Evolutionary conservation across 2,329 filamentous ascomycete genomes (phyloP), one percentile per base, ranked within the genome.

Genomic region (Pseudodiploospora longispora): DNA sequence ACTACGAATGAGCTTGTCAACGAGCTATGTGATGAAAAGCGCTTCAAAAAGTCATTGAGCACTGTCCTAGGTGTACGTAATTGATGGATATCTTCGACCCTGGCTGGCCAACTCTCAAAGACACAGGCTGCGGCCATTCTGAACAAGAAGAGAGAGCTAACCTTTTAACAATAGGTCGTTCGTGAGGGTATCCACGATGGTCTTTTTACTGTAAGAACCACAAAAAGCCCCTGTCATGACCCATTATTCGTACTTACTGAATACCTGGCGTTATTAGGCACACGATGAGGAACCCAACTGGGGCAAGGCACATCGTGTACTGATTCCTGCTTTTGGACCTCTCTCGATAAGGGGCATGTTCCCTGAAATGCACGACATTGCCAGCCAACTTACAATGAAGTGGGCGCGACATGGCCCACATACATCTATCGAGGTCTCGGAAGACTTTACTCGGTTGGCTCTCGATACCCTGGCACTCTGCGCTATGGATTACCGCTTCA

Each of bases 381-480:
- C 80, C 4, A 69, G 71, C 1, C 82, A 87, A 55, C 62, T 87
- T 40, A 72, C 75, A 7, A 69, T 85, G 63, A 86, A 86, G 59
- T 82, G 82, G 74, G 82, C 81, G 12, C 72, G 83, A 31, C 70
- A 78, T 51, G 84, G 84, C 1, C 64, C 77, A 1, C 59, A 68
- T 2, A 59, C 71, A 37, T 66, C 73, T 7, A 83, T 89, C 46
- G 65, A 71, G 37, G 75, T 77, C 0, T 72, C 76, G 0, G 79
- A 83, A 12, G 82, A 87, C 59, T 85, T 86, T 50, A 86, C 83
- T 3, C 74, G 83, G n/a, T 65, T 88, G 30, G 80, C 84, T 0
- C 71, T 89, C 3, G 85, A 89, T 57, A 84, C 83, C 0, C 72
- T 89, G 6, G 82, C 81, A 1, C 70, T 89, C 3, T 84, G 82